A percentile compares a stretch with the other conserved stretches of the same genome.
These are phyloP conservation scores for Boletus edulis DNA, from an alignment of 768 basidiomycete genomes.

Conservation along the genomic window DNA sequence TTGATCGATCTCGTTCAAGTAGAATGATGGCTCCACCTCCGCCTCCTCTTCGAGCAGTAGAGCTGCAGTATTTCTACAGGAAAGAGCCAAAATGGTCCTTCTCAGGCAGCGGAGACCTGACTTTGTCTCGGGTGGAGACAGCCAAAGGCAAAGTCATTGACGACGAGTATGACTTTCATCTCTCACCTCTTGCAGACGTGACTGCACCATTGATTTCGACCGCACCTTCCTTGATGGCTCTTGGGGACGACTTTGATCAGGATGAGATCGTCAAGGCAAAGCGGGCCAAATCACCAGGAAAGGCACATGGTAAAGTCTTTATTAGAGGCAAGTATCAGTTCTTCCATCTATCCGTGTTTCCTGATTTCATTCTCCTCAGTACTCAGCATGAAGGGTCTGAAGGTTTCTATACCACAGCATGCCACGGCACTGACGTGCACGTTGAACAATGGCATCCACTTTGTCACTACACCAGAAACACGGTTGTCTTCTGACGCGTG, in stretches of 20 bases:
- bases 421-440: too few relatives aligned
- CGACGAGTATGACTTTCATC: conserved; percentile 29
- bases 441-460: too few relatives aligned
- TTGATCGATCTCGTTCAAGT: conserved; percentile 20
- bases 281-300: too few relatives aligned
- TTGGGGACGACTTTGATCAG: too few relatives aligned
- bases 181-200: conserved; percentile 30
- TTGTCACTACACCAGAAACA: too few relatives aligned
- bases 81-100: conserved; percentile 21
- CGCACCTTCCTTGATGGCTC: conserved; percentile 28
- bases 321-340: too few relatives aligned
- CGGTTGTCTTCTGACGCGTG: too few relatives aligned
- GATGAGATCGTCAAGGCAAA: too few relatives aligned
- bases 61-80: conserved; percentile 22
- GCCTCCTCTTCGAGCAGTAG: conserved; percentile 14
- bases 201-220: conserved; percentile 26
- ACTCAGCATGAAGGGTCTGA: too few relatives aligned
- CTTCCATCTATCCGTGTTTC: background rate
- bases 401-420: too few relatives aligned
- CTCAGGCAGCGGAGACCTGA: conserved; percentile 14
- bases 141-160: conserved; percentile 24
- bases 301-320: too few relatives aligned
- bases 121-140: conserved; percentile 11
- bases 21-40: conserved; percentile 8
- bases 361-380: too few relatives aligned